Conservation (phyloP, 768 basidiomycete genomes). For the Boletellus sp. region DNA sequence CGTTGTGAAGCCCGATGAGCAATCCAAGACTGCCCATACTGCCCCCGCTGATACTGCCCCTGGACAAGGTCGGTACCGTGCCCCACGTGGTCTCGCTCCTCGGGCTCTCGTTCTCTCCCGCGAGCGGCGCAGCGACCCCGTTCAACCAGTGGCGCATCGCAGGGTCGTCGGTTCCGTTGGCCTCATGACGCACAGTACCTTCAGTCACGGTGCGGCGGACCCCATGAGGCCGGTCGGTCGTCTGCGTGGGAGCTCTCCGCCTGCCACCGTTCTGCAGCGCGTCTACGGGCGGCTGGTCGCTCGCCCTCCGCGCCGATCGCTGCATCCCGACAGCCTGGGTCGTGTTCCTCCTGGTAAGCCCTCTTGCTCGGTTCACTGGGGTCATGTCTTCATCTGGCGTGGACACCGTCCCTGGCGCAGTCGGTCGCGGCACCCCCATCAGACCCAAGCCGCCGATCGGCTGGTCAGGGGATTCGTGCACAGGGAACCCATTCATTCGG, state of each 20-base stretch:
- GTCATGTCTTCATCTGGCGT: conserved; percentile 28
- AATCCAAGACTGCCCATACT: conserved; percentile 29
- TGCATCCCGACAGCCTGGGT: conserved; percentile 17
- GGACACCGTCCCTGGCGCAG: conserved; percentile 21
- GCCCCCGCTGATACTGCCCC: conserved; percentile 14
- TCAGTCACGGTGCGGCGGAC: conserved; percentile 23
- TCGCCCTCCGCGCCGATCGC: conserved; percentile 18
- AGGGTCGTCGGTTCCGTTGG: conserved; percentile 9
- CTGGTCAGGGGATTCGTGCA: conserved; percentile 28
- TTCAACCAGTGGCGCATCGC: conserved; percentile 7
- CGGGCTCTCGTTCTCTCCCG: conserved; percentile 24
- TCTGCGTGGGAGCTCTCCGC: conserved; percentile 18
- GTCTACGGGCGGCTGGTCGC: conserved; percentile 13
- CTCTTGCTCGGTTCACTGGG: conserved; percentile 19
- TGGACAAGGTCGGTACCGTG: conserved; percentile 28
- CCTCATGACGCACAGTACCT: conserved; percentile 3
- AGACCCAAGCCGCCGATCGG: conserved; percentile 26
- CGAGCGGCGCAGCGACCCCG: conserved; percentile 14
- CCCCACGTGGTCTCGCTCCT: conserved; percentile 37
- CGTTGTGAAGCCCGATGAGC: conserved; percentile 31
- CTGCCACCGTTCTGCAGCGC: conserved; percentile 13
- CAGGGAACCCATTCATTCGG: conserved; percentile 23
- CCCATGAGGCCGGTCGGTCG: conserved; percentile 9
- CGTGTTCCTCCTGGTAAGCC: conserved; percentile 24
- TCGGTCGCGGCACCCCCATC: conserved; percentile 24